Evolutionary conservation across 257 asterid species (phyloP).

Genomic region (Solanum rostratum): DNA sequence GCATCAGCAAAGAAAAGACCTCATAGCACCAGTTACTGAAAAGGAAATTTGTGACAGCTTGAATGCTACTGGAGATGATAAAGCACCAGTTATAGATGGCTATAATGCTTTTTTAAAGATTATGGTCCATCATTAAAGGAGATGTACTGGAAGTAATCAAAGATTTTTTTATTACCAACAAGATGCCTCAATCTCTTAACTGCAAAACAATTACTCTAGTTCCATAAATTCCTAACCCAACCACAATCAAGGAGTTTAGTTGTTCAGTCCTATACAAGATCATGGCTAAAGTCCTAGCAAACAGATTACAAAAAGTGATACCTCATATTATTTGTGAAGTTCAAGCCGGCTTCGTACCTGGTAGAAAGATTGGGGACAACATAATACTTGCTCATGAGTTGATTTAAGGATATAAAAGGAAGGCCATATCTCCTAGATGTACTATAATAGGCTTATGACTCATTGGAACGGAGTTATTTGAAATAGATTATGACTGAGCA

Average conservation of each 20-base stretch:
- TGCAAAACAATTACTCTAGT: not conserved
- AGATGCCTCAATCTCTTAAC: not conserved
- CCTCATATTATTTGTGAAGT: not conserved
- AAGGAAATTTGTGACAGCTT: not conserved
- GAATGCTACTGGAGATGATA: not conserved
- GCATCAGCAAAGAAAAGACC: not conserved
- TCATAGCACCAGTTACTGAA: not conserved
- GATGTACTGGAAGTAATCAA: not conserved
- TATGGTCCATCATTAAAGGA: not conserved
- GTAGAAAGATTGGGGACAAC: not conserved
- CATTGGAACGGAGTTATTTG: not conserved
- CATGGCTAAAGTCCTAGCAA: not conserved
- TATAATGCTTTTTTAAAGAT: too few species aligned
- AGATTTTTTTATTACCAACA: too few species aligned
- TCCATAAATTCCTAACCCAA: too few species aligned
- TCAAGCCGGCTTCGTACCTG: not conserved
- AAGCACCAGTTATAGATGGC: not conserved
- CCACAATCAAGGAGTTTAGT: not conserved
- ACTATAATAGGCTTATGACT: not conserved
- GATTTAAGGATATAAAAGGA: not conserved
- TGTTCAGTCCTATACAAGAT: not conserved
- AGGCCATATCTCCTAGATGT: not conserved
- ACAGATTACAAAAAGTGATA: not conserved
- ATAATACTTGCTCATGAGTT: not conserved
- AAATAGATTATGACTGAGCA: not conserved